Evolutionary conservation across 441 rosid genomes (phyloP), one percentile per base, ranked within the genome.

Genomic region (Corymbia calophylla): DNA sequence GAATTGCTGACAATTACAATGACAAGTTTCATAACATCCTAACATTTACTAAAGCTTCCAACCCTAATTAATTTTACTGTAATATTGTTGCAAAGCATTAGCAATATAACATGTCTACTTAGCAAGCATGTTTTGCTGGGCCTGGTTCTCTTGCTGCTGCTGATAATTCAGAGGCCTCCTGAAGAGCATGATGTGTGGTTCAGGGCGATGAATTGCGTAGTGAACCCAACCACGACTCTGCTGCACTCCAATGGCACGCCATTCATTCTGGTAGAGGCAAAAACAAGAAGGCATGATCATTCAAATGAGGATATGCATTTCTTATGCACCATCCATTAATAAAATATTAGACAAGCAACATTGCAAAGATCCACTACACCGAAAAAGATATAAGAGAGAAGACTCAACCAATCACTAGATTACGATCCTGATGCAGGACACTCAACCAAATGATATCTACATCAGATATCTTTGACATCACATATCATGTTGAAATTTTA

Each of bases 181-280:
- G 92, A 98, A 98, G n/a, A 98, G 97, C 99, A 97, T 98, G 89
- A 98, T 98, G 89, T 98, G 99, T 91, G 99, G 99, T 94, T 98
- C 99, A 11, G 99, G 99, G 29, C 99, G 97, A 89, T 98, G 99
- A 92, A 98, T 93, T 0, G 99, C 99, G 88, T 98, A 98, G 92
- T 98, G 99, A 13, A 97, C 99, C 99, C 99, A 98, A 31, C 99
- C 99, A 29, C 99, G 97, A 92, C 99, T 98, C 94, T 97, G 99
- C 90, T 97, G 98, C 9, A 97, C 99, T 87, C 99, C 99, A 23
- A 97, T 95, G 0, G 99, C 99, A 58, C 99, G 96, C 99, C 99
- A 96, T 73, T 97, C 99, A 53, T 94, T 96, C 99, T 96, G 85
- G 60, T 49, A 25, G 56, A 64, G 2, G 27, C 7, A 23, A 39